A percentile compares a stretch with the other conserved stretches of the same genome.
Evolutionary conservation across 306 rosid genomes (phyloP).

Genomic region (Acacia confusa): DNA sequence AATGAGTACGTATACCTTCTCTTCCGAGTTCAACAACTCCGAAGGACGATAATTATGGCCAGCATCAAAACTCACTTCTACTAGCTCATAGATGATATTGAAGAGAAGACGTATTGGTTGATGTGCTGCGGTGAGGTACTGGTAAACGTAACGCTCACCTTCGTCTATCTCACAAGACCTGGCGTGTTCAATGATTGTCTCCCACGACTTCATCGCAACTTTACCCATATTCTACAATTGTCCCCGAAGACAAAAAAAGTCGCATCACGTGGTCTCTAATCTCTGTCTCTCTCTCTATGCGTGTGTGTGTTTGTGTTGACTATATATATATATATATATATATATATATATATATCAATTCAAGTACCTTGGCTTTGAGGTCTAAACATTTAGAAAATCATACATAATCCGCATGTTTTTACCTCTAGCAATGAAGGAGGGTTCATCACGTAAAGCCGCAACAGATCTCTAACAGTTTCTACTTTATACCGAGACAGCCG

Average conservation of each 20-base stretch:
- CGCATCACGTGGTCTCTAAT: background rate
- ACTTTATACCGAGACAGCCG: background rate
- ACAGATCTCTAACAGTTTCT: slow-evolving; percentile 40
- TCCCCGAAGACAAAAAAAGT: slow-evolving; percentile 17
- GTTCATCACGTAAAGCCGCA: slow-evolving; percentile 31
- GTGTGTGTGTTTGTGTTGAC: too few species aligned
- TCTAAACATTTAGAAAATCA: background rate
- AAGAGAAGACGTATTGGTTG: background rate
- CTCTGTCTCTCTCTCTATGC: too few species aligned
- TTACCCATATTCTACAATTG: slow-evolving; percentile 42
- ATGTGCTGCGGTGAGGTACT: background rate
- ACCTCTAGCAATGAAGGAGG: slow-evolving; percentile 33
- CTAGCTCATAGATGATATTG: slow-evolving; percentile 40
- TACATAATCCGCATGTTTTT: background rate
- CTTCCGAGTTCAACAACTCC: background rate
- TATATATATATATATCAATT: background rate
- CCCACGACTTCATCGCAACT: slow-evolving; percentile 35
- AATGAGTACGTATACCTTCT: slow-evolving; percentile 28
- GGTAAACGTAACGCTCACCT: slow-evolving; percentile 15
- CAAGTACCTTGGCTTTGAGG: background rate
- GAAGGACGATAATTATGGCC: slow-evolving; percentile 14
- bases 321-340: background rate
- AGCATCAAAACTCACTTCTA: slow-evolving; percentile 12
- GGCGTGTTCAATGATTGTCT: slow-evolving; percentile 49
- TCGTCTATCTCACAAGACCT: slow-evolving; percentile 32